These are phyloP conservation scores for Apiotrichum veenhuisii DNA, from an alignment of 1,284 basidiomycete species.

Conservation along the genomic window DNA sequence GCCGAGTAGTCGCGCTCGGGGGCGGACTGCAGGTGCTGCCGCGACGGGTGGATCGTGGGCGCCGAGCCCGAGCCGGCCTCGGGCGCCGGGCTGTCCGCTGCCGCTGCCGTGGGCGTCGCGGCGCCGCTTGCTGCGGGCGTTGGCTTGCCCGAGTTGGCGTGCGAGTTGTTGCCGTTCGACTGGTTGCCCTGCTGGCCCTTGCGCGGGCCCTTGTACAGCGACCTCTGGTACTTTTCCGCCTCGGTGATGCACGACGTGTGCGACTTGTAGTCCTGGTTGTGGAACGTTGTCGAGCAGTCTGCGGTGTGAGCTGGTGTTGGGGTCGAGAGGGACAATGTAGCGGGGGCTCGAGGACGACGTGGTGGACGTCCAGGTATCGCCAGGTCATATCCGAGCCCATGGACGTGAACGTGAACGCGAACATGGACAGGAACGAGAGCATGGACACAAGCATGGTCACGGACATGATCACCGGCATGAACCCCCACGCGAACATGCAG, in stretches of 20 bases:
- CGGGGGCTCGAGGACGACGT: too few species aligned
- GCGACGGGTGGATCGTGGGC: slow-evolving; percentile 37
- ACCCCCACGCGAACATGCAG: too few species aligned
- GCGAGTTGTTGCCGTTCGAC: slow-evolving; percentile 3
- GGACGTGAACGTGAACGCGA: too few species aligned
- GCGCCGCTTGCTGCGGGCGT: slow-evolving; percentile 20
- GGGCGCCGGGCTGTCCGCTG: slow-evolving; percentile 18
- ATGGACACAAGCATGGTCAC: too few species aligned
- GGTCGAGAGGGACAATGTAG: too few species aligned
- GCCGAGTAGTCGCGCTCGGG: background rate
- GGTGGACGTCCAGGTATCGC: too few species aligned
- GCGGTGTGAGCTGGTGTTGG: background rate
- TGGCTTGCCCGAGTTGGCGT: too few species aligned
- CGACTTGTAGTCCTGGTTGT: slow-evolving; percentile 66
- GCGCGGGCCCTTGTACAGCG: slow-evolving; percentile 74
- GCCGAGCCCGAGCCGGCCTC: background rate
- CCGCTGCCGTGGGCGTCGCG: slow-evolving; percentile 16
- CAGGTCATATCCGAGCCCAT: background rate
- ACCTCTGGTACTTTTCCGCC: slow-evolving; percentile 87
- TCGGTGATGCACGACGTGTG: slow-evolving; percentile 83
- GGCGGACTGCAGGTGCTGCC: background rate
- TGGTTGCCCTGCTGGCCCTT: slow-evolving; percentile 42
- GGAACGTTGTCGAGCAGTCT: slow-evolving; percentile 79
- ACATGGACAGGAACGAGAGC: too few species aligned
- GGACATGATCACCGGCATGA: too few species aligned